Conservation (phyloP, 345 rosid genomes). For the Anacardium occidentale region DNA sequence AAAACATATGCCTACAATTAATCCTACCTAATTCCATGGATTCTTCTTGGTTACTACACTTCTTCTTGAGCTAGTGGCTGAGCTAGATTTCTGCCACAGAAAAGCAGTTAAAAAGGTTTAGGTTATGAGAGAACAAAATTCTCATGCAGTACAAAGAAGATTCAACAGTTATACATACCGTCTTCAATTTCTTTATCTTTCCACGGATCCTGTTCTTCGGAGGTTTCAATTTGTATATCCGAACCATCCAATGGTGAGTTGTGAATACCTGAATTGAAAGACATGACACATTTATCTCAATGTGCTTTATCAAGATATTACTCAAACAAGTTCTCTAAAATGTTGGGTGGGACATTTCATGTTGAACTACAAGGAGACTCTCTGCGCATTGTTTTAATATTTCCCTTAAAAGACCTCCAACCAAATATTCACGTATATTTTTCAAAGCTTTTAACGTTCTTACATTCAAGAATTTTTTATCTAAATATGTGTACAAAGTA, state of each 20-base stretch:
- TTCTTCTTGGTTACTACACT: conserved; percentile 51
- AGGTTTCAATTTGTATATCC: conserved; percentile 85
- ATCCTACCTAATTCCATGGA: conserved; percentile 60
- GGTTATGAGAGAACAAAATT: not conserved
- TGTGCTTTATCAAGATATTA: not conserved
- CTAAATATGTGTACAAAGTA: not conserved
- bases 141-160: not conserved
- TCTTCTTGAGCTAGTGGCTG: conserved; percentile 32
- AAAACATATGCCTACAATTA: conserved; percentile 14
- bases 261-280: conserved; percentile 71
- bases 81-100: conserved; percentile 47
- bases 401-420: not conserved
- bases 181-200: conserved; percentile 63
- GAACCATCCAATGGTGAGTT: conserved; percentile 99
- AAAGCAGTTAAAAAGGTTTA: not conserved
- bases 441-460: not conserved
- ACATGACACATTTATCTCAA: not conserved
- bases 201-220: conserved; percentile 83
- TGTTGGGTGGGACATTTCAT: too few relatives aligned
- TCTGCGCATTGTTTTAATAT: not conserved
- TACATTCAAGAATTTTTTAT: not conserved
- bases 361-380: not conserved
- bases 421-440: not conserved
- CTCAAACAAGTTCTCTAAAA: too few relatives aligned
- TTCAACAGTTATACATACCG: conserved; percentile 36